Evolutionary conservation across 2,329 filamentous ascomycete genomes (phyloP).

Genomic region (Alternaria gaisen): DNA sequence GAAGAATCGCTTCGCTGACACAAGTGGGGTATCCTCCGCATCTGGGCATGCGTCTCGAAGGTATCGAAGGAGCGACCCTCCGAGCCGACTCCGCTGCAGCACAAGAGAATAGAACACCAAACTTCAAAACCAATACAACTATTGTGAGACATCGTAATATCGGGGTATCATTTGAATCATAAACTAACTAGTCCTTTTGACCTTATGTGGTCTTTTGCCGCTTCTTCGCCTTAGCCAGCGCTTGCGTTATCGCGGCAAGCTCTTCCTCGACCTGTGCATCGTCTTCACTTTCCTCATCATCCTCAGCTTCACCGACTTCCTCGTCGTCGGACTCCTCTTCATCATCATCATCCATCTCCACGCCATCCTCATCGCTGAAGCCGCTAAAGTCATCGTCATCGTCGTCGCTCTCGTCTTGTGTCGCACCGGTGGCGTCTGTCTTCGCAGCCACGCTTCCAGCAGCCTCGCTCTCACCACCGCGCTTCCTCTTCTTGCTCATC

Average conservation of each 20-base stretch:
- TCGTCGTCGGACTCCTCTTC: conserved; percentile 31
- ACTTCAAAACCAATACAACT: rapidly evolving
- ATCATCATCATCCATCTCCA: conserved; percentile 31
- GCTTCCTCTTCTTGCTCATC: conserved; percentile 81
- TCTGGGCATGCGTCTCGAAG: neutral
- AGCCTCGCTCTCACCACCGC: conserved; percentile 47
- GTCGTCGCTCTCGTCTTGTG: conserved; percentile 27
- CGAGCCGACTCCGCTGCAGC: neutral
- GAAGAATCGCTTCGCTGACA: too few relatives aligned
- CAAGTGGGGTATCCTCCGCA: too few relatives aligned
- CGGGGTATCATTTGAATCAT: conserved; percentile 43
- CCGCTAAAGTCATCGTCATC: conserved; percentile 45
- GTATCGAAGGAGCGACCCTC: neutral
- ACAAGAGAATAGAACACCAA: neutral
- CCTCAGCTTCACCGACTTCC: conserved; percentile 25
- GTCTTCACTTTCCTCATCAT: conserved; percentile 35
- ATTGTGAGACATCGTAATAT: conserved; percentile 4
- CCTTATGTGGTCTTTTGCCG: conserved; percentile 34
- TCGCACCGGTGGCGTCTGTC: conserved; percentile 20
- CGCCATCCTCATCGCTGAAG: conserved; percentile 42
- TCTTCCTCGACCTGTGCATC: conserved; percentile 47
- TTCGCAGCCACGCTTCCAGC: conserved; percentile 33
- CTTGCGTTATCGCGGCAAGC: conserved; percentile 47
- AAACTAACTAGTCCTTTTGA: conserved; percentile 10
- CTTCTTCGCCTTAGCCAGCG: conserved; percentile 46